phyloP scores from a whole-genome alignment of 257 asterid species.

The Capsicum baccatum region DNA sequence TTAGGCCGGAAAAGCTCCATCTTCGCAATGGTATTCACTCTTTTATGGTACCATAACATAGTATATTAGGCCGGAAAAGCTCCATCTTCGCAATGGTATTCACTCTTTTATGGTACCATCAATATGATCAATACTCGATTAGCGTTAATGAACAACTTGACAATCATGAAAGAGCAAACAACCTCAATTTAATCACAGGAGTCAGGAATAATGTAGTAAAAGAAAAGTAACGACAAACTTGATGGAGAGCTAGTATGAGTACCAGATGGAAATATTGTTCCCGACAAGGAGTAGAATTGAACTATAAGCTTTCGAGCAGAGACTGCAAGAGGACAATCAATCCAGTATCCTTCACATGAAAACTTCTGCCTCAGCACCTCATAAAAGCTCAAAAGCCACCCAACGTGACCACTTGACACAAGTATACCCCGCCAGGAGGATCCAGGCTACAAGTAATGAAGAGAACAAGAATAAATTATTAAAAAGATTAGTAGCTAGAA shows the following conservation, averaged over 20 bases:
- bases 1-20: background rate
- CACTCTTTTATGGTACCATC: conserved; percentile 11
- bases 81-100: background rate
- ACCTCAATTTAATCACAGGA: background rate
- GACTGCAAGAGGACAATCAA: conserved; percentile 96
- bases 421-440: conserved; percentile 82
- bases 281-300: conserved; percentile 82
- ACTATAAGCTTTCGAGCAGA: conserved; percentile 82
- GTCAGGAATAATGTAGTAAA: conserved; percentile 7
- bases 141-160: background rate
- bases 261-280: conserved; percentile 87
- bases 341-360: conserved; percentile 80
- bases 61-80: background rate
- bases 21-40: background rate
- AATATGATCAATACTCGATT: background rate
- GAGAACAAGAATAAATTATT: conserved; percentile 23
- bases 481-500: conserved; percentile 27
- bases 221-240: conserved; percentile 26
- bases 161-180: conserved; percentile 13
- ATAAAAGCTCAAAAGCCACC: conserved; percentile 86
- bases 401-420: conserved; percentile 82
- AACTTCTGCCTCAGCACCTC: conserved; percentile 83
- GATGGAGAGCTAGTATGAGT: conserved; percentile 26
- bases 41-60: background rate
- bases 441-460: conserved; percentile 73